These are phyloP conservation scores for Leccinum fallax DNA, from an alignment of 1,284 basidiomycete species.

Conservation along the genomic window DNA sequence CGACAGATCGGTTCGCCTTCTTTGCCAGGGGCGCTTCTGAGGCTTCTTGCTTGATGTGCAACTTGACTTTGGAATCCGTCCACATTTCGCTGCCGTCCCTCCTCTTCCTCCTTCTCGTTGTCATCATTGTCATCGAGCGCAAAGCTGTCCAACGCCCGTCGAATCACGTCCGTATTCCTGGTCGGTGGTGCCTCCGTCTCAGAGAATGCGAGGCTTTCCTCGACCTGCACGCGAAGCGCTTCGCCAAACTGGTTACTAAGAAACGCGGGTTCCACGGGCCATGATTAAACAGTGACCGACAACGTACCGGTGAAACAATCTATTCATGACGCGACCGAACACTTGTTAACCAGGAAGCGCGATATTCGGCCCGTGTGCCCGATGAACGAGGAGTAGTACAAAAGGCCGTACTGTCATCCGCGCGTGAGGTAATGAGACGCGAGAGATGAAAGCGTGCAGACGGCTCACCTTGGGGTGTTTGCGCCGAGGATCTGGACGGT, in stretches of 20 bases:
- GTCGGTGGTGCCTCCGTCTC: conserved; percentile 84
- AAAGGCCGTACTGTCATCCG: conserved; percentile 77
- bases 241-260: conserved; percentile 87
- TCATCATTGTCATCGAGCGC: conserved; percentile 75
- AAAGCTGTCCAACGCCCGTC: conserved; percentile 84
- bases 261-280: not conserved
- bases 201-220: conserved; percentile 95
- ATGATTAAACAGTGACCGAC: not conserved
- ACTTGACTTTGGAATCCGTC: conserved; percentile 5
- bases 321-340: conserved; percentile 96
- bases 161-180: conserved; percentile 88
- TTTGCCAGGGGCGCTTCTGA: no score
- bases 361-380: conserved; percentile 98
- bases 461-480: no score
- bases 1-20: no score
- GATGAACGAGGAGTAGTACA: conserved; percentile 96
- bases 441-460: not conserved
- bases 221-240: conserved; percentile 91
- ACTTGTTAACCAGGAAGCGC: conserved; percentile 98
- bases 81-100: not conserved
- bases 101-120: conserved; percentile 41
- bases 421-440: not conserved
- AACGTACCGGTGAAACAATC: conserved; percentile 89
- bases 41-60: no score
- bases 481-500: no score